phyloP scores from a whole-genome alignment of 225 moss, liverwort and hornwort genomes.

The Physcomitrium patens region DNA sequence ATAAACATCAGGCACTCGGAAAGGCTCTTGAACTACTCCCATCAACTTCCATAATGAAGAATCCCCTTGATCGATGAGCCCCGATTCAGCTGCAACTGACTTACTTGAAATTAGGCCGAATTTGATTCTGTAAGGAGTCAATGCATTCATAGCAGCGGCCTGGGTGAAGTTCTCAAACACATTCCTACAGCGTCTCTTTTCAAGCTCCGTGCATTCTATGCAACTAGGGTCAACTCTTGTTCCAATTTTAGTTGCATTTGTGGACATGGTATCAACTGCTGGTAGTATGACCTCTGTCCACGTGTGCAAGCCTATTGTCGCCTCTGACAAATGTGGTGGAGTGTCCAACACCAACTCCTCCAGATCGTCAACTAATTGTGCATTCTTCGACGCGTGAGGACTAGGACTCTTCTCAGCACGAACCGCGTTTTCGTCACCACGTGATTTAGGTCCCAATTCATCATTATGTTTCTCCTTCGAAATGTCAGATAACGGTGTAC shows the following conservation, averaged over 20 bases:
- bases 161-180: conserved; percentile 40
- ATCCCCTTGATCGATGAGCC: conserved; percentile 26
- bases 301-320: conserved; percentile 6
- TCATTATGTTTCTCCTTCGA: not conserved
- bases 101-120: conserved; percentile 36
- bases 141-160: conserved; percentile 25
- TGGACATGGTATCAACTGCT: conserved; percentile 1
- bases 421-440: not conserved
- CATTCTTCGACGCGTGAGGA: not conserved
- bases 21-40: conserved; percentile 37
- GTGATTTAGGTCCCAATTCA: not conserved
- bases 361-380: conserved; percentile 11
- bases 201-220: conserved; percentile 21
- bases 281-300: conserved; percentile 13
- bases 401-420: not conserved
- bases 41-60: conserved; percentile 38
- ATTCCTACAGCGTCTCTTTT: conserved; percentile 28
- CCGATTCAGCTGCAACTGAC: conserved; percentile 36
- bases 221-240: not conserved
- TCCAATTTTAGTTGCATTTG: not conserved
- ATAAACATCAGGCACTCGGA: conserved; percentile 32
- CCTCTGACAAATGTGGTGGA: conserved; percentile 5
- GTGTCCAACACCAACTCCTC: not conserved
- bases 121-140: conserved; percentile 36
- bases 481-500: not conserved